phyloP scores from a whole-genome alignment of 768 basidiomycete species.

The Russula ochroleuca region DNA sequence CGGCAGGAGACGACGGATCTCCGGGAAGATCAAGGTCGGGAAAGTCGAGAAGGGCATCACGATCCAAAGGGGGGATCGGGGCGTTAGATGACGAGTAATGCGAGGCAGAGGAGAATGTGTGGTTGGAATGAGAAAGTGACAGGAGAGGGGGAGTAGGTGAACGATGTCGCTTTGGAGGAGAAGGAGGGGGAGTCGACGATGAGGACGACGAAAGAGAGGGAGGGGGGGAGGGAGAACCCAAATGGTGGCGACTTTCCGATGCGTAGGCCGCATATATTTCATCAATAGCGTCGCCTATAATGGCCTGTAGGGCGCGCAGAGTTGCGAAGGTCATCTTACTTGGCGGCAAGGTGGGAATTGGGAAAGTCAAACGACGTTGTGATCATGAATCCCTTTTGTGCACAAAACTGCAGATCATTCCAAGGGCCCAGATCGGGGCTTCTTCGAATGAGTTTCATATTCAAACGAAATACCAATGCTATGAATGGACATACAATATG shows the following conservation, averaged over 20 bases:
- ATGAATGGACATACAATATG: background rate
- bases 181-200: conserved; percentile 6
- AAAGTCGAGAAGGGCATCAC: conserved; percentile 29
- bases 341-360: background rate
- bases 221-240: background rate
- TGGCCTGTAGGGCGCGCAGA: conserved; percentile 27
- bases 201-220: conserved; percentile 2
- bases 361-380: conserved; percentile 2
- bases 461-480: background rate
- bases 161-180: conserved; percentile 17
- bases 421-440: conserved; percentile 7
- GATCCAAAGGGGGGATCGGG: conserved; percentile 1
- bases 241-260: conserved; percentile 1
- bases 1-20: conserved; percentile 41
- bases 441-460: background rate
- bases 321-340: conserved; percentile 26
- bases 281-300: conserved; percentile 27
- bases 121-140: conserved; percentile 18
- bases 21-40: conserved; percentile 31
- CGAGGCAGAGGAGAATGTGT: conserved; percentile 22
- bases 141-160: conserved; percentile 26
- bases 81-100: conserved; percentile 22
- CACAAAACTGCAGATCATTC: conserved; percentile 1
- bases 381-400: conserved; percentile 1
- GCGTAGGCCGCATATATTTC: conserved; percentile 26